A percentile compares a stretch with the other conserved stretches of the same genome.
These are phyloP conservation scores for Yarrowia bubula DNA, from an alignment of 805 yeast species.

Conservation along the genomic window DNA sequence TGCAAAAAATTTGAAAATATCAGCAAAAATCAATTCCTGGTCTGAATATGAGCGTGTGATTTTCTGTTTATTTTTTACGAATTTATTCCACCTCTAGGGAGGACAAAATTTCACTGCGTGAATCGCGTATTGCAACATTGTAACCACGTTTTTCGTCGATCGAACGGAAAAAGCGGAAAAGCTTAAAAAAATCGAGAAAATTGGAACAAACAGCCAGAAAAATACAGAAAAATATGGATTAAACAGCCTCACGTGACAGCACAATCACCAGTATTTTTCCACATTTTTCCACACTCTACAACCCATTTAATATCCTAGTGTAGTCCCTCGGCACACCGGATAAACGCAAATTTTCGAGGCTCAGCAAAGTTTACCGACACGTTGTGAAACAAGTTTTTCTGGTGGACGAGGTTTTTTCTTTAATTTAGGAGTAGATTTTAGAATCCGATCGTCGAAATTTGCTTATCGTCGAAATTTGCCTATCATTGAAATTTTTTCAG, in stretches of 20 bases:
- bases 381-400: constrained; percentile 7
- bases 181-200: background rate
- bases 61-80: background rate
- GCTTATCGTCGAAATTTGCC: too few species aligned
- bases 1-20: too few species aligned
- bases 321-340: background rate
- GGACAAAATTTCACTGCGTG: background rate
- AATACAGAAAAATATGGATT: background rate
- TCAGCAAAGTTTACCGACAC: background rate
- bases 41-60: background rate
- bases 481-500: background rate
- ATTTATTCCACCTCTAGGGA: too few species aligned
- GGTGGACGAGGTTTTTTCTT: background rate
- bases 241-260: background rate
- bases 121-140: background rate
- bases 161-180: background rate
- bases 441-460: background rate
- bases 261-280: background rate
- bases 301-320: background rate
- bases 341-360: background rate
- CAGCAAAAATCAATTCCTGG: too few species aligned
- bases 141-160: background rate
- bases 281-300: background rate
- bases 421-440: background rate
- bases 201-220: background rate